Base-by-base conservation (phyloP, 805 yeast species). In the Dipodascus albidus region DNA sequence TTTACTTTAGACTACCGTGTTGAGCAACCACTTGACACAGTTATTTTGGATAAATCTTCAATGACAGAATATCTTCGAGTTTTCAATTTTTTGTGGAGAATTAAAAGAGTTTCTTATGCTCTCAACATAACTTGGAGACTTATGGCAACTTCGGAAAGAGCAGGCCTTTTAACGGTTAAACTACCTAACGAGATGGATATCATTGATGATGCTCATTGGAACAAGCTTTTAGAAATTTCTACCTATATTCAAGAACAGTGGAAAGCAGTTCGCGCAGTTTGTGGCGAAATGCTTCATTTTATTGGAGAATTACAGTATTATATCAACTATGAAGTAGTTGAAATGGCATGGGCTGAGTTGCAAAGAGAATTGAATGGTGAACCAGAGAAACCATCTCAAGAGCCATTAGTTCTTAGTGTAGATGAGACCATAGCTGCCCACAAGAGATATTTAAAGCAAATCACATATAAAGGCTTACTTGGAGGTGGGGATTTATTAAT, bases 31-130 rank as follows among this genome's bases (percentile, higher is more conserved):
- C 64, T 85, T 47, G 73, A 79, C 6, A 70, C 76, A 23, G 74
- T 85, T 2, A 70, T 91, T 17, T 70, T 82, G 41, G 76, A 78
- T 54, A 73, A 64, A 49, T 68, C 61, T 55, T 72, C 68, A 20
- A 69, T 72, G 23, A 69, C 74, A 19, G 74, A 74, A 50, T 91
- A 91, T 64, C 71, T 88, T 51, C 77, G 85, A 59, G 78, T 90
- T 58, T 93, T 91, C 72, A 87, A 89, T 60, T 87, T 88, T 62
- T 66, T 93, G 44, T 87, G 96, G 88, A 78, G 84, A 59, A 69
- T 91, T 21, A 79, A 82, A 55, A 82, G 87, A 57, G 75, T 83
- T 15, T 75, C 77, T 19, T 74, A 70, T 60, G 69, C 80, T 53
- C 70, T 85, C 54, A 74, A 74, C 52, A 58, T 60, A 3, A 70